phyloP scores from a whole-genome alignment of 164 flowering plant species.

The Magnolia officinalis region DNA sequence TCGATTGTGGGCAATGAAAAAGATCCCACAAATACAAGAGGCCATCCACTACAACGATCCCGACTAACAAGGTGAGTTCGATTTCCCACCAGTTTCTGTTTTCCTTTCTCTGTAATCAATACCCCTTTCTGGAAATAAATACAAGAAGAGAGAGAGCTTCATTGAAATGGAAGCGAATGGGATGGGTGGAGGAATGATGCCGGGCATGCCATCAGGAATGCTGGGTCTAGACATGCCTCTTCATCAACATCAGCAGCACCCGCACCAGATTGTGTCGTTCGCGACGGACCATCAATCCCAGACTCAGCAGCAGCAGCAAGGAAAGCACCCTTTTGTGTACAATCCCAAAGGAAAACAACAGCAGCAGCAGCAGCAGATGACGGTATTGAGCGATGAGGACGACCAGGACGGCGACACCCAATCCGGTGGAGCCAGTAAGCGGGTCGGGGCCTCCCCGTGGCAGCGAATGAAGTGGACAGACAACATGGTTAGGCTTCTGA shows the following conservation, averaged over 20 bases:
- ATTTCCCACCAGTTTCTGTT: not conserved
- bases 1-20: not conserved
- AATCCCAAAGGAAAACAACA: conserved; percentile 12
- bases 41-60: not conserved
- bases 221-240: conserved; percentile 30
- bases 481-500: conserved; percentile 59
- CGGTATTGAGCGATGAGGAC: conserved; percentile 23
- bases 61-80: not conserved
- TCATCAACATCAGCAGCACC: conserved; percentile 19
- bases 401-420: conserved; percentile 17
- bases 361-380: conserved; percentile 5
- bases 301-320: conserved; percentile 8
- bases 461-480: conserved; percentile 91
- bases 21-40: not conserved
- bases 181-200: conserved; percentile 11
- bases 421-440: conserved; percentile 31
- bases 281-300: conserved; percentile 13
- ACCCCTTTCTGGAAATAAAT: not conserved
- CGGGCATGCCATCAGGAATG: conserved; percentile 23
- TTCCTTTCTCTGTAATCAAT: not conserved
- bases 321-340: not conserved
- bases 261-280: conserved; percentile 17
- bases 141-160: not conserved
- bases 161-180: conserved; percentile 21
- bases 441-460: conserved; percentile 55